A percentile compares a stretch with the other conserved stretches of the same genome.
Conservation (phyloP, 2,329 filamentous ascomycete genomes). For the Cadophora gregata region DNA sequence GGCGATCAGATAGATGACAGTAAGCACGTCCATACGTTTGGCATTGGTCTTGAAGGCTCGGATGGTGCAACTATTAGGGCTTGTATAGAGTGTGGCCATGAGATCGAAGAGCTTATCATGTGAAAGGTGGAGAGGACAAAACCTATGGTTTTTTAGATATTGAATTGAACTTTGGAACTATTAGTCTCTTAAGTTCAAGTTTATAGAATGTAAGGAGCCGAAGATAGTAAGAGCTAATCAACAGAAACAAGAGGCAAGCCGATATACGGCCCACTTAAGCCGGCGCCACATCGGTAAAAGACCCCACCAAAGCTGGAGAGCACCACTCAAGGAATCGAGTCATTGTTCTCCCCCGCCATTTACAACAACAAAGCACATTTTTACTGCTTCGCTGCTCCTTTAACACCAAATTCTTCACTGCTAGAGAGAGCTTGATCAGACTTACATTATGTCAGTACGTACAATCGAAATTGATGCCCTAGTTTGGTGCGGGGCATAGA, state of each 20-base stretch:
- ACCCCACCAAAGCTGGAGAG: conserved; percentile 15
- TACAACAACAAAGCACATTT: conserved; percentile 14
- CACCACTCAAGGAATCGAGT: conserved; percentile 1
- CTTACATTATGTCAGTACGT: conserved; percentile 18
- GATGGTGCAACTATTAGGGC: conserved; percentile 82
- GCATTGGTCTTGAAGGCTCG: conserved; percentile 69
- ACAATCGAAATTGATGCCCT: background rate
- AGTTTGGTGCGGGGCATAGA: conserved; percentile 3
- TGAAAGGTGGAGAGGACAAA: conserved; percentile 20
- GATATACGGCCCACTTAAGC: background rate
- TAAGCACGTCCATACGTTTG: conserved; percentile 91
- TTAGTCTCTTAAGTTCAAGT: no score
- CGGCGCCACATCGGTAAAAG: conserved; percentile 4
- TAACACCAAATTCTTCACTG: background rate
- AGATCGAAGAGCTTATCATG: conserved; percentile 70
- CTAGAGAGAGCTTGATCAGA: background rate
- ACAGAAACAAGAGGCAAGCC: background rate
- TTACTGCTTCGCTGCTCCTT: background rate
- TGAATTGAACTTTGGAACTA: no score
- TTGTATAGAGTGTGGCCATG: conserved; percentile 77
- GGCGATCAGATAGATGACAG: conserved; percentile 75
- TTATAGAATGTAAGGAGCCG: no score
- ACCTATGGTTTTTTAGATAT: conserved; percentile 1
- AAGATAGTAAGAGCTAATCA: background rate
- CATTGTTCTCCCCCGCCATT: conserved; percentile 17